Base-by-base conservation (phyloP, 108 stramenopile genomes). In the Parietichytrium sp. region DNA sequence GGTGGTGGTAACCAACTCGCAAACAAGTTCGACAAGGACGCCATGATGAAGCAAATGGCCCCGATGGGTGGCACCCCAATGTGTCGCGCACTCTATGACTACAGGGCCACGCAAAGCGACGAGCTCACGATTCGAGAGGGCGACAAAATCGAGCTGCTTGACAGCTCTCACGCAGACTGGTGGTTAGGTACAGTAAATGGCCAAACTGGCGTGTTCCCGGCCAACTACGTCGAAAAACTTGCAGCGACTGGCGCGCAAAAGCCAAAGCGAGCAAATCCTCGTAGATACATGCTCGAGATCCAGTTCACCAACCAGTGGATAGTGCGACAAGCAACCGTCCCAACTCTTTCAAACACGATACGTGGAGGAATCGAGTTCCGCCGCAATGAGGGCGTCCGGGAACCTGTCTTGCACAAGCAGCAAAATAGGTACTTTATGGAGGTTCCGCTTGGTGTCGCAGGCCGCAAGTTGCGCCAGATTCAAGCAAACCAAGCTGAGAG, bases 401-500 rank as follows among this genome's bases (percentile, higher is more conserved):
- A 72, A 42, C 36, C 20, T 8, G 61, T 72, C 33, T 33, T 72
- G 1, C 6, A 72, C 38, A n/a, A n/a, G n/a, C n/a, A n/a, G n/a
- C n/a, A n/a, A n/a, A n/a, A n/a, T n/a, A n/a, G n/a, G n/a, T n/a
- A n/a, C n/a, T n/a, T n/a, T n/a, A n/a, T n/a, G n/a, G n/a, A n/a
- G n/a, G 61, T 72, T 6, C 61, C 61, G 3, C 61, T 72, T 47
- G 61, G 61, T 27, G 61, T 72, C 1, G 61, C 61, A n/a, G 61
- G 61, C 13, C 61, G 61, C 42, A 72, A 72, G 61, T 42, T 72
- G 33, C 61, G 61, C 6, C 38, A 72, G 61, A 72, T 72, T 20
- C 61, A 72, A 25, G 61, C 61, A 10, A 42, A 33, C 6, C 61
- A 72, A 42, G 61, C 61, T 27, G 61, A 72, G 42, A 33, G 61